Conservation (phyloP, 108 stramenopile species). For the Schizochytrium sp. region DNA sequence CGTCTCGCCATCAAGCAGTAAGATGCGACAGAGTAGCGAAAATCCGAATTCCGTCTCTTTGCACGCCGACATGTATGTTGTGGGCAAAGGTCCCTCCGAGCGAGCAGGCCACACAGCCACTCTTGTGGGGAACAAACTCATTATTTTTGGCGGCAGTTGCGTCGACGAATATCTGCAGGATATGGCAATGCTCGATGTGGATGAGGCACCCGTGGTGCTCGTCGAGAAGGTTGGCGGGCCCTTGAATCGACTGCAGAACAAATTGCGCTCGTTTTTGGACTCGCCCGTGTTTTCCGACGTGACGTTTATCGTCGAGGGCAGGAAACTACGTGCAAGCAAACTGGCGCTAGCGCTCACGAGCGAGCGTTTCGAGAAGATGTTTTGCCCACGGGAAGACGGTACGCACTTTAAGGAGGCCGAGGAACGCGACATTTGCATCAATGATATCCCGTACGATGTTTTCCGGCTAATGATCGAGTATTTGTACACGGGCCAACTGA, state of each 20-base stretch:
- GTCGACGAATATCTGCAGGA: slow-evolving; percentile 62
- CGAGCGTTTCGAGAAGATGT: slow-evolving; percentile 85
- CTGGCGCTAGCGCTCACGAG: slow-evolving; percentile 70
- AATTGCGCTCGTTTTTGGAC: slow-evolving; percentile 67
- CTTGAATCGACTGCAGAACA: slow-evolving; percentile 52
- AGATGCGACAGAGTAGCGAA: slow-evolving; percentile 15
- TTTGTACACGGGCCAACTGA: slow-evolving; percentile 67
- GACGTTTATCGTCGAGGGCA: slow-evolving; percentile 78
- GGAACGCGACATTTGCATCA: slow-evolving; percentile 66
- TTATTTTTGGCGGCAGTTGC: slow-evolving; percentile 32
- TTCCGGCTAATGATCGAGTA: slow-evolving; percentile 78
- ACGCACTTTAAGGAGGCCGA: slow-evolving; percentile 64
- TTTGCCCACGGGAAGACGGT: slow-evolving; percentile 51
- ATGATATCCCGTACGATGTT: slow-evolving; percentile 60
- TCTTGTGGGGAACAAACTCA: slow-evolving; percentile 59
- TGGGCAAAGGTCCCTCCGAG: slow-evolving; percentile 65
- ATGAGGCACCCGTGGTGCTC: slow-evolving; percentile 59
- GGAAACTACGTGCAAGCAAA: slow-evolving; percentile 68
- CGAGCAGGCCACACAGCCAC: slow-evolving; percentile 88
- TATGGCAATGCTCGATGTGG: slow-evolving; percentile 76
- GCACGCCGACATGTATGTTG: slow-evolving; percentile 42
- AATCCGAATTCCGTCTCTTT: slow-evolving; percentile 56
- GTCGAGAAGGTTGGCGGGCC: slow-evolving; percentile 56
- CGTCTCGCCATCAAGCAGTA: not conserved
- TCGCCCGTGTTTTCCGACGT: slow-evolving; percentile 78